Evolutionary conservation across 345 rosid species (phyloP).

Genomic region (Limnanthes douglasii): DNA sequence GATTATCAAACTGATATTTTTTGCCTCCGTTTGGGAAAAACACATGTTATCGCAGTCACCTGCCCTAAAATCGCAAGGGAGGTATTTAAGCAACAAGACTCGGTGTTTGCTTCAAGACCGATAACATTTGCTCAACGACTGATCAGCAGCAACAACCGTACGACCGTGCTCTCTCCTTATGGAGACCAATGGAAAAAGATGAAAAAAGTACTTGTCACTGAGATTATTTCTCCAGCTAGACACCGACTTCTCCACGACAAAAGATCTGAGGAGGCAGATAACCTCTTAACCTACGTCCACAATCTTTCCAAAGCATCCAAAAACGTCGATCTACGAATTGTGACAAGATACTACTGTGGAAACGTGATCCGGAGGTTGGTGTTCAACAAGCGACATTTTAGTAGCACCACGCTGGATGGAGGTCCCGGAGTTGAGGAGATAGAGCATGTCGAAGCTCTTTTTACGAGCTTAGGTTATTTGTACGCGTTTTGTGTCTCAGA

Average conservation of each 20-base stretch:
- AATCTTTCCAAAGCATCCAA: slow-evolving; percentile 15
- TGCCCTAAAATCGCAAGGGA: slow-evolving; percentile 25
- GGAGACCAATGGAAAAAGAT: slow-evolving; percentile 38
- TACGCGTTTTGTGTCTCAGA: slow-evolving; percentile 34
- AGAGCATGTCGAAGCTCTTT: slow-evolving; percentile 30
- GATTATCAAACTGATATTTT: slow-evolving; percentile 27
- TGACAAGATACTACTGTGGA: slow-evolving; percentile 18
- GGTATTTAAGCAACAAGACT: slow-evolving; percentile 22
- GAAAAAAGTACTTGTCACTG: slow-evolving; percentile 21
- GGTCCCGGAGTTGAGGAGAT: slow-evolving; percentile 25
- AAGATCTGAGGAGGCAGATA: slow-evolving; percentile 25
- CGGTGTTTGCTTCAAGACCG: slow-evolving; percentile 20
- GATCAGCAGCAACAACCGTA: slow-evolving; percentile 11
- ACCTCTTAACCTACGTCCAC: slow-evolving; percentile 18
- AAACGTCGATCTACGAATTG: slow-evolving; percentile 17
- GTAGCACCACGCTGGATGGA: slow-evolving; percentile 15
- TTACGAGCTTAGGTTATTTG: slow-evolving; percentile 14
- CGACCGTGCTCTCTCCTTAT: slow-evolving; percentile 12
- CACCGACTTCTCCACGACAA: slow-evolving; percentile 22
- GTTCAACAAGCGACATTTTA: slow-evolving; percentile 18
- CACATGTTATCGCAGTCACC: slow-evolving; percentile 23
- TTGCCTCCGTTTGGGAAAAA: slow-evolving; percentile 22
- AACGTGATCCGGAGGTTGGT: slow-evolving; percentile 22
- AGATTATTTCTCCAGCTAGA: slow-evolving; percentile 20
- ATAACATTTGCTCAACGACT: slow-evolving; percentile 12